Conservation (phyloP, 305 asterid species). For the Salvia sclarea region DNA sequence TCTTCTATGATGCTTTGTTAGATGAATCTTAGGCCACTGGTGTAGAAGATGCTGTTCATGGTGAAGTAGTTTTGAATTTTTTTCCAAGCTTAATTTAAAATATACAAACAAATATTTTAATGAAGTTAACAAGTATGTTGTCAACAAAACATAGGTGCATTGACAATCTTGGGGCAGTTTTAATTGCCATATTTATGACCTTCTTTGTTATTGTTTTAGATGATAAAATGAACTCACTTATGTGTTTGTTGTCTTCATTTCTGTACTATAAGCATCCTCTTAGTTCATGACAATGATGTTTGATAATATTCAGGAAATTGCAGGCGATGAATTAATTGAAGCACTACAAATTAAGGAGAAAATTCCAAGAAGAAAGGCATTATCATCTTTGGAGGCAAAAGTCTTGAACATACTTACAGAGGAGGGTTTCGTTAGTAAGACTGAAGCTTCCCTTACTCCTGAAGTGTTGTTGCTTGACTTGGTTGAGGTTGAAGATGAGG, state of each 20-base stretch:
- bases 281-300: conserved; percentile 40
- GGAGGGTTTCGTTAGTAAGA: conserved; percentile 79
- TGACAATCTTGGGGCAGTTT: conserved; percentile 7
- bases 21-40: background rate
- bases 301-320: conserved; percentile 78
- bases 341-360: conserved; percentile 81
- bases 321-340: conserved; percentile 82
- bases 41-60: background rate
- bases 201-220: conserved; percentile 14
- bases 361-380: conserved; percentile 88
- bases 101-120: background rate
- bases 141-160: background rate
- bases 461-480: conserved; percentile 61
- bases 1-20: background rate
- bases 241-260: conserved; percentile 17
- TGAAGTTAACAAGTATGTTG: background rate
- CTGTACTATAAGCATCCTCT: conserved; percentile 28
- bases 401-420: conserved; percentile 83
- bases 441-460: conserved; percentile 51
- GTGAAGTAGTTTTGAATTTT: background rate
- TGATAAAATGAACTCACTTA: conserved; percentile 4
- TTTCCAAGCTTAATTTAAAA: background rate
- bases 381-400: conserved; percentile 67
- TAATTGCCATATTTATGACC: background rate
- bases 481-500: conserved; percentile 86